Evolutionary conservation across 495 filamentous ascomycete genomes (phyloP), one percentile per base, ranked within the genome.

Genomic region (Xylaria castorea): DNA sequence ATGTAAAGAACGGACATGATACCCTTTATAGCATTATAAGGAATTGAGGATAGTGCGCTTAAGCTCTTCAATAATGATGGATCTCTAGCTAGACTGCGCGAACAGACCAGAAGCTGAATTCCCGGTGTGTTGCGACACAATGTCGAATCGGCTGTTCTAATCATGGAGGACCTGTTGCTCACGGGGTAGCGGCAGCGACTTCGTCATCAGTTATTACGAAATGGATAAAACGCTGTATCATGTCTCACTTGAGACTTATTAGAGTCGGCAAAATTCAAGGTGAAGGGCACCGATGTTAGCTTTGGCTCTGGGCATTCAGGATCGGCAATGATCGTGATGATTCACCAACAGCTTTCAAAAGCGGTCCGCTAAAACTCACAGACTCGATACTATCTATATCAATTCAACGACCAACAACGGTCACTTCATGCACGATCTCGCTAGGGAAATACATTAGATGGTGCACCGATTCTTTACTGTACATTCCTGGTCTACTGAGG

Each of bases 261-360:
- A 6, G 53, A 27, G 22, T 12, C 53, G 27, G 25, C 2, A 57
- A 7, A 14, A 58, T 16, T 20, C 2, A 60, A 60, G 2, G 4
- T 5, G 30, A 51, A n/a, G 9, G 6, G 5, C 18, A 30, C 46
- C 27, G 30, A 53, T 67, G 18, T n/a, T 25, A 5, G 32, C 20
- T 16, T 51, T 25, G 3, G 27, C 8, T 53, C 14, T 6, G 1
- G 16, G 32, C 25, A 16, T 40, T 25, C 20, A 6, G 32, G 64
- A 67, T 67, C 64, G n/a, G 46, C 64, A 53, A 53, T 16, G 30
- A 53, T 14, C 1, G 27, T 27, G 46, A 67, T 67, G 64, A 53
- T 51, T 67, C 64, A 67, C 14, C 18, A 66, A 36, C 32, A 38
- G 18, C 7, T 40, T 9, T 61, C 3, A 9, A 27, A 64, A 18